Base-by-base conservation (phyloP, 805 yeast species). In the Lipomyces yamanashiensis region DNA sequence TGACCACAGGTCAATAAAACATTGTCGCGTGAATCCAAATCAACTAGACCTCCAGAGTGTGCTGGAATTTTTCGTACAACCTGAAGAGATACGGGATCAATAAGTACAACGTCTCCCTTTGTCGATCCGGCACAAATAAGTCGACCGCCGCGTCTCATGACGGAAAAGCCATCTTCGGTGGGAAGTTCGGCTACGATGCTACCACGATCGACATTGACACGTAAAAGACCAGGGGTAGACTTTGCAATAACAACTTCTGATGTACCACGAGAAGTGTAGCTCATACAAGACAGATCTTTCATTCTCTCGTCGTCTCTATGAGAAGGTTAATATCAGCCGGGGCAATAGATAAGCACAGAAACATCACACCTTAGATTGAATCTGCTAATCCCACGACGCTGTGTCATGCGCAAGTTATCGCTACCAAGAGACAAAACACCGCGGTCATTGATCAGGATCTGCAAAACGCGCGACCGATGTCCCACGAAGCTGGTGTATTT, bases 1-100 rank as follows among this genome's bases (percentile, higher is more conserved):
- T 66, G 67, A 0, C 98, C 98, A 62, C 96, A 90, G 0, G 96
- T 88, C 17, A 90, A 85, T 49, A 90, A 78, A 17, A 68, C 67
- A 57, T 75, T 73, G 44, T 75, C 78, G 13, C 74, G 73, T 48
- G 77, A 70, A 53, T 77, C 80, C 39, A 79, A 61, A 52, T 76
- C 80, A 1, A 79, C 74, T 12, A 79, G 63, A 3, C 77, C 73
- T 2, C 79, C 80, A 3, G 76, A 66, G 56, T 78, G 81, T 21
- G 80, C 75, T 13, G 69, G 67, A 47, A 75, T 68, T 8, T 66
- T 64, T 52, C 71, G 69, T 13, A 75, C 67, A 5, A 68, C 66
- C 54, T 75, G 74, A 44, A 76, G 67, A 3, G 78, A 71, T 40
- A 59, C 66, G 7, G 80, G 77, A 59, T 79, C 81, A 8, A 76